Evolutionary conservation across 2,329 filamentous ascomycete species (phyloP), one percentile per base, ranked within the genome.

Genomic region (Diatrype stigma): DNA sequence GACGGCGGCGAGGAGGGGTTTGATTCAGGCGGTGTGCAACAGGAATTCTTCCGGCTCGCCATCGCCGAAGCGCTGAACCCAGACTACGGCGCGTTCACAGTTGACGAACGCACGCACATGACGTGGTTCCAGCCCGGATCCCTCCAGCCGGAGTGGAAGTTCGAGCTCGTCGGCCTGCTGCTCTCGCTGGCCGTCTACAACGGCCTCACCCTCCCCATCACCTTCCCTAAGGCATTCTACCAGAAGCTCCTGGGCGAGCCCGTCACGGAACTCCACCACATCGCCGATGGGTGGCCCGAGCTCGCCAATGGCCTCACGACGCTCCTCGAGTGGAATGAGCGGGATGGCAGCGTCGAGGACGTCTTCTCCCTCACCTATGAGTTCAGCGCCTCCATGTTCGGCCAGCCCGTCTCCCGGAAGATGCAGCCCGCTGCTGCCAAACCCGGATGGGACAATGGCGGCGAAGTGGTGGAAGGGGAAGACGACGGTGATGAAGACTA

Each of bases 11-110:
- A 97, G 67, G 86, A 95, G 66, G 94, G 94, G 0, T 83, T 95
- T 32, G 94, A 99, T 67, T 90, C 93, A 46, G 94, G 94, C 42
- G 94, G 94, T 56, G 92, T 99, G 1, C 93, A 96, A 61, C 92
- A 96, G 66, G 94, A 99, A 57, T 97, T 96, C 66, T 97, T 99
- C 72, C 84, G 90, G 16, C 72, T 96, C 26, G 84, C 89, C 17
- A 85, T 96, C 59, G 82, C 83, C 1, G 86, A 96, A 63, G 89
- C 88, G 3, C 78, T 97, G 44, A 79, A 90, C 60, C 87, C 90
- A 4, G 79, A 85, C 42, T 90, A 88, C 62, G 91, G 87, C 1
- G 83, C 88, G 49, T 97, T 97, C 66, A 87, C 85, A 0, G 80
- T 90, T 30, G 91, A 97, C 60, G 70, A 81, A 1, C 75, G 84